A percentile compares a stretch with the other conserved stretches of the same genome.
phyloP scores from a whole-genome alignment of 148 eudicot species.

The Tetragonia tetragonoides region DNA sequence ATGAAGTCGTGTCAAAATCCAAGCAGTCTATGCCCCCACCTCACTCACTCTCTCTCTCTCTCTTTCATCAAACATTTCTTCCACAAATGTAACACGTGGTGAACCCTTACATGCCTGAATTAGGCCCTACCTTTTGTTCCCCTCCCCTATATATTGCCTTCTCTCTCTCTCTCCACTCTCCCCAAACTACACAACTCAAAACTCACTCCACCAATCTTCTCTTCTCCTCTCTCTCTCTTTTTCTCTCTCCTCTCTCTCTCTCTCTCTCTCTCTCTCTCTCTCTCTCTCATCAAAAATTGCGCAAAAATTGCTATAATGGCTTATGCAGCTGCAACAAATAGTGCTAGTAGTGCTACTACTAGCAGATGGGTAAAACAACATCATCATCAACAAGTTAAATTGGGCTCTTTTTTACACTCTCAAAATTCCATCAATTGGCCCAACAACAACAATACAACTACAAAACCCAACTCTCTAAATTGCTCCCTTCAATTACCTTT shows the following conservation, averaged over 20 bases:
- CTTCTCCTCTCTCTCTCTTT: neutral
- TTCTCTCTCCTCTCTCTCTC: constrained; percentile 7
- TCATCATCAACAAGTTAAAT: too few species aligned
- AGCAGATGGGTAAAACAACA: neutral
- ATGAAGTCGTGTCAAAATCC: constrained; percentile 31
- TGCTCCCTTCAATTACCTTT: constrained; percentile 24
- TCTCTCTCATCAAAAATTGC: neutral
- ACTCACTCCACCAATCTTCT: neutral
- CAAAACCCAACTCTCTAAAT: neutral
- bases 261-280: neutral
- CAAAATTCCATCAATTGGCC: constrained; percentile 1
- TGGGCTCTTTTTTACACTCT: too few species aligned
- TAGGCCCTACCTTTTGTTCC: neutral
- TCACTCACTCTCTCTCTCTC: neutral
- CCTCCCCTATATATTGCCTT: constrained; percentile 18
- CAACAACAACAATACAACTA: neutral
- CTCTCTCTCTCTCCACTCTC: constrained; percentile 3
- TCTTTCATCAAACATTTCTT: neutral
- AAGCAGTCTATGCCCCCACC: constrained; percentile 13
- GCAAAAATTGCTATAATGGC: neutral
- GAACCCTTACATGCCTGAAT: constrained; percentile 11
- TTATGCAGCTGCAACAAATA: neutral
- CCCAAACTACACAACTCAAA: neutral
- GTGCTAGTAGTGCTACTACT: constrained; percentile 2
- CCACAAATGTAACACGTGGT: constrained; percentile 29